Base-by-base conservation (phyloP, 257 asterid species). In the Mitragyna speciosa region DNA sequence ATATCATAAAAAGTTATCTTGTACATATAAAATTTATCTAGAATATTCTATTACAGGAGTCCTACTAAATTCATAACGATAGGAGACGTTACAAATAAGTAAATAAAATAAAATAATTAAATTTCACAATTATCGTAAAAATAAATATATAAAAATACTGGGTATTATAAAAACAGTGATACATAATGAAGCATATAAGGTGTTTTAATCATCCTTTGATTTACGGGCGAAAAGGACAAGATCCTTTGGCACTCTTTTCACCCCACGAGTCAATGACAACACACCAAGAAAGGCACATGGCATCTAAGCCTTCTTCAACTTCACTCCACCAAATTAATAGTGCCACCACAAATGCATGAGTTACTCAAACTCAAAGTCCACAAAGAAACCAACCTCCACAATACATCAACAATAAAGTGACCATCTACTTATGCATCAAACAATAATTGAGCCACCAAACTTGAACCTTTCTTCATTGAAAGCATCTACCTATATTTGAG, bases 391-490 rank as follows among this genome's bases (percentile, higher is more conserved):
- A 61, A 59, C 30, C 79, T 63, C 30, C 56, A 41, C 24, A 3
- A 7, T 26, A 47, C 43, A 7, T 56, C 24, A 65, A 31, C 51
- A 70, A 68, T 78, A 5, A 70, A 78, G 81, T 69, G n/a, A 61
- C 73, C 41, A 70, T 41, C 76, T 41, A 30, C 14, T 10, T 52
- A 17, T 73, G 54, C 64, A 0, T 22, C 77, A 79, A 47, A 43
- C 26, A 70, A 58, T 79, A 77, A 79, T 71, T 58, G 64, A 79
- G 28, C 43, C 51, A 70, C 82, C 77, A 70, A 78, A 73, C 70
- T 49, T 3, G 47, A 20, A 14, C 2, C 22, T 36, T 39, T 58
- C 41, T 66, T 49, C 8, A 43, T 7, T 26, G 41, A 77, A 26
- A 65, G 54, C 78, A 22, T 43, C 9, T 12, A 15, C 28, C 28